Percentiles rank a stretch among this genome's conserved stretches.
Conservation (phyloP, 768 basidiomycete species). For the Russula virescens region DNA sequence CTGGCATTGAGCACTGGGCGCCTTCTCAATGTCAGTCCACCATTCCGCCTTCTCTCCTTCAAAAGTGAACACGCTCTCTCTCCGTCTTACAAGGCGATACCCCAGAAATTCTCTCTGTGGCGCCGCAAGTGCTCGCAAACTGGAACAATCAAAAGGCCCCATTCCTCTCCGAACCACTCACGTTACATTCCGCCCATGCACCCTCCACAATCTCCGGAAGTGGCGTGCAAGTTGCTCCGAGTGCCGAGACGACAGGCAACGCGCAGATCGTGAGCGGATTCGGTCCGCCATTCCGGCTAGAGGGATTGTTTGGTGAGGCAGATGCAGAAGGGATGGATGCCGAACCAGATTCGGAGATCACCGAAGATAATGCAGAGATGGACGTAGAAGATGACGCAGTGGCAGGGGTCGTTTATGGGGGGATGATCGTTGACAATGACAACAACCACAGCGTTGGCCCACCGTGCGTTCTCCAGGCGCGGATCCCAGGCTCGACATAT, state of each 20-base stretch:
- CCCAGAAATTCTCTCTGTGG: not conserved
- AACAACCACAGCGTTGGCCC: not conserved
- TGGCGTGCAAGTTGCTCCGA: slow-evolving; percentile 48
- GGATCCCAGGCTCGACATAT: not conserved
- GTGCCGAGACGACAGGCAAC: slow-evolving; percentile 75
- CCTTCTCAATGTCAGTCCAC: slow-evolving; percentile 67
- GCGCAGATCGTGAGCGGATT: slow-evolving; percentile 69
- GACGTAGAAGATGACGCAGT: slow-evolving; percentile 11
- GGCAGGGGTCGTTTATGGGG: not conserved
- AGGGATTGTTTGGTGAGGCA: slow-evolving; percentile 72
- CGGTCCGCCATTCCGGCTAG: slow-evolving; percentile 74
- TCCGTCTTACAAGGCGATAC: not conserved
- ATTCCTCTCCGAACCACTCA: slow-evolving; percentile 76
- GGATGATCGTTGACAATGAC: slow-evolving; percentile 10
- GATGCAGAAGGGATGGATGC: slow-evolving; percentile 61
- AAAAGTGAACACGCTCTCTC: not conserved
- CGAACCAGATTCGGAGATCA: slow-evolving; percentile 28
- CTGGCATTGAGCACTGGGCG: too few species aligned
- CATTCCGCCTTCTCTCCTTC: not conserved
- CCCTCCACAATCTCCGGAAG: slow-evolving; percentile 44
- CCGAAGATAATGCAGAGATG: slow-evolving; percentile 19
- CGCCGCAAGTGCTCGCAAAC: slow-evolving; percentile 36
- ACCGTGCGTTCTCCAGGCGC: not conserved
- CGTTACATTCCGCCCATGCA: slow-evolving; percentile 69
- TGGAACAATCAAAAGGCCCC: slow-evolving; percentile 98